phyloP scores from a whole-genome alignment of 805 yeast species.

The Saturnispora hagleri region DNA sequence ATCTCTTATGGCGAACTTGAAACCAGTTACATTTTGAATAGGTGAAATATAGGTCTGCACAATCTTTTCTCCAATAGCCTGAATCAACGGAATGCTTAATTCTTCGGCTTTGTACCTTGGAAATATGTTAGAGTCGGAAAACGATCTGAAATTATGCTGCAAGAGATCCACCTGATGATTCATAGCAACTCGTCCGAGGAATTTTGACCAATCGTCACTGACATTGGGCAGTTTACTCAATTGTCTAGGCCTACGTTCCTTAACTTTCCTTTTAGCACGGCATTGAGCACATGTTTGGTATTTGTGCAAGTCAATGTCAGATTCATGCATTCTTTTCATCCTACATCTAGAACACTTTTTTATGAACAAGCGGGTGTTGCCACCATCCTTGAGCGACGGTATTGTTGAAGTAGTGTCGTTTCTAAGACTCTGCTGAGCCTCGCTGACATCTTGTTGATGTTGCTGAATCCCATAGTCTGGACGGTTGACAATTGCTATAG shows the following conservation, averaged over 20 bases:
- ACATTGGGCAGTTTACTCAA: constrained; percentile 28
- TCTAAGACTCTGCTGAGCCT: neutral
- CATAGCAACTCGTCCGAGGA: constrained; percentile 26
- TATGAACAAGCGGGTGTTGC: constrained; percentile 9
- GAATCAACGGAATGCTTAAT: constrained; percentile 26
- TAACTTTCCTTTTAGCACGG: constrained; percentile 32
- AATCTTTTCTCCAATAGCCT: constrained; percentile 28
- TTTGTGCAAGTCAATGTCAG: constrained; percentile 25
- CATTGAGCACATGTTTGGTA: constrained; percentile 36
- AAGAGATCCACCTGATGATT: constrained; percentile 29
- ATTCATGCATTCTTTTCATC: constrained; percentile 30
- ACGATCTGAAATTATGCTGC: constrained; percentile 29
- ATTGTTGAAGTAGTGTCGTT: neutral
- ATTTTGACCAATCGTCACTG: constrained; percentile 27
- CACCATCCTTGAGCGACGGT: neutral
- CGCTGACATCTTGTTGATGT: constrained; percentile 8
- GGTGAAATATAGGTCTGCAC: constrained; percentile 32
- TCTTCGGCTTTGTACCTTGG: constrained; percentile 28
- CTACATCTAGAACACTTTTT: constrained; percentile 38
- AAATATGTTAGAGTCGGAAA: constrained; percentile 24
- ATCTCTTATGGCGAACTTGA: constrained; percentile 36
- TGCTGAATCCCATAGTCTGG: constrained; percentile 2
- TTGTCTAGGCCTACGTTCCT: constrained; percentile 22
- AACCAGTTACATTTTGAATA: constrained; percentile 33
- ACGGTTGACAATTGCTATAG: constrained; percentile 6